Conservation (phyloP, 257 asterid species). For the Asclepias syriaca region DNA sequence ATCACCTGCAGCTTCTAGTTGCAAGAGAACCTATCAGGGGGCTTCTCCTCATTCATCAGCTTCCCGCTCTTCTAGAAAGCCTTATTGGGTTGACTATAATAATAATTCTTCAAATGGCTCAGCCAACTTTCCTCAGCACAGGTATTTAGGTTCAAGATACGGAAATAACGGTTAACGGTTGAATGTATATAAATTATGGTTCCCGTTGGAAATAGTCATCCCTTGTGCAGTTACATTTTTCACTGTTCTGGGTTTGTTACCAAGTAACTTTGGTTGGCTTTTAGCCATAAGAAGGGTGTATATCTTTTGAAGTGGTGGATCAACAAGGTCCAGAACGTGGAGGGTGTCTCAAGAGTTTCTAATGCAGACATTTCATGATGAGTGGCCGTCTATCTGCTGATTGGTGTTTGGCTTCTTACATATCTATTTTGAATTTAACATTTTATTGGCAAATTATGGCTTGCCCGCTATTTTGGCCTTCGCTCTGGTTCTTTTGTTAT, state of each 20-base stretch:
- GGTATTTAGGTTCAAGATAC: slow-evolving; percentile 48
- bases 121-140: slow-evolving; percentile 26
- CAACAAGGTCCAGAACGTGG: not conserved
- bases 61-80: slow-evolving; percentile 32
- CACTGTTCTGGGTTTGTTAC: not conserved
- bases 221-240: not conserved
- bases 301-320: not conserved
- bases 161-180: slow-evolving; percentile 33
- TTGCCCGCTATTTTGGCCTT: not conserved
- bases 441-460: not conserved
- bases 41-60: slow-evolving; percentile 27
- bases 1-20: slow-evolving; percentile 53
- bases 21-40: slow-evolving; percentile 21
- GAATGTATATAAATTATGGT: slow-evolving; percentile 32
- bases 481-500: not conserved
- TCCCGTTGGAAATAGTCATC: slow-evolving; percentile 17
- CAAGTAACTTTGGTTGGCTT: not conserved
- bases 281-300: not conserved
- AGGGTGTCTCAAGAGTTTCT: not conserved
- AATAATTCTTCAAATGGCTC: slow-evolving; percentile 36
- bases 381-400: not conserved
- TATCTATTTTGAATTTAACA: not conserved
- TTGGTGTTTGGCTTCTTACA: not conserved
- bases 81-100: slow-evolving; percentile 22
- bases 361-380: not conserved